A percentile compares a stretch with the other conserved stretches of the same genome.
phyloP scores from a whole-genome alignment of 2,329 filamentous ascomycete species.

The Scorias spongiosa region DNA sequence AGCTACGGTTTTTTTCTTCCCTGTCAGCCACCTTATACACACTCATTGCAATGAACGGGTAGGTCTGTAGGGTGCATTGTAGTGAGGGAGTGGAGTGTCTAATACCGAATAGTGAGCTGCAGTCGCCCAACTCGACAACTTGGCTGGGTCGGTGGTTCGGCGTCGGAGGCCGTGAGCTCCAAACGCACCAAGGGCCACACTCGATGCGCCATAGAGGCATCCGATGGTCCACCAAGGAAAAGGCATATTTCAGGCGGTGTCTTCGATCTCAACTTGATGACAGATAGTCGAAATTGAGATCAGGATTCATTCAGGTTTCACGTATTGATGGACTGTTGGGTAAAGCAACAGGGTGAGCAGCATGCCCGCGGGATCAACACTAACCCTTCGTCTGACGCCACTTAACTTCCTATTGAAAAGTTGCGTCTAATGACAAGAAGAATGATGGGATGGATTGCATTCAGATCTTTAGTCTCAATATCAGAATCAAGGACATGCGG shows the following conservation, averaged over 20 bases:
- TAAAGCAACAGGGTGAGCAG: too few relatives aligned
- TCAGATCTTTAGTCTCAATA: too few relatives aligned
- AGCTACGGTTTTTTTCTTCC: constrained; percentile 35
- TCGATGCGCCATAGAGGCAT: constrained; percentile 45
- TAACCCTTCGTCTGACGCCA: too few relatives aligned
- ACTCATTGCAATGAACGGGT: neutral
- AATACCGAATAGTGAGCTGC: constrained; percentile 53
- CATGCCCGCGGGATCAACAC: too few relatives aligned
- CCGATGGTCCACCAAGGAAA: constrained; percentile 44
- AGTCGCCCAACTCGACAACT: constrained; percentile 46
- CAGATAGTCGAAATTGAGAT: too few relatives aligned
- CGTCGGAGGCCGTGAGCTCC: constrained; percentile 53
- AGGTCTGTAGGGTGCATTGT: neutral
- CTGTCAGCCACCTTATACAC: neutral
- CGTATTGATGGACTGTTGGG: too few relatives aligned
- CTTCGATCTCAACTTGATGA: too few relatives aligned
- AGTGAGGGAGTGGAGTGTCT: neutral
- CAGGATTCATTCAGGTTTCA: too few relatives aligned
- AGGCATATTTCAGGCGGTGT: constrained; percentile 15
- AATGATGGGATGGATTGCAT: too few relatives aligned
- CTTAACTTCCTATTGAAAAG: too few relatives aligned
- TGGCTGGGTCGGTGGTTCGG: constrained; percentile 41
- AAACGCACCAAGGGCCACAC: constrained; percentile 49
- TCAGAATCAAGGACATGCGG: too few relatives aligned
- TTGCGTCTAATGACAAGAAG: too few relatives aligned